Base-by-base conservation (phyloP, 352 stramenopile genomes). In the Phytophthora rubi region DNA sequence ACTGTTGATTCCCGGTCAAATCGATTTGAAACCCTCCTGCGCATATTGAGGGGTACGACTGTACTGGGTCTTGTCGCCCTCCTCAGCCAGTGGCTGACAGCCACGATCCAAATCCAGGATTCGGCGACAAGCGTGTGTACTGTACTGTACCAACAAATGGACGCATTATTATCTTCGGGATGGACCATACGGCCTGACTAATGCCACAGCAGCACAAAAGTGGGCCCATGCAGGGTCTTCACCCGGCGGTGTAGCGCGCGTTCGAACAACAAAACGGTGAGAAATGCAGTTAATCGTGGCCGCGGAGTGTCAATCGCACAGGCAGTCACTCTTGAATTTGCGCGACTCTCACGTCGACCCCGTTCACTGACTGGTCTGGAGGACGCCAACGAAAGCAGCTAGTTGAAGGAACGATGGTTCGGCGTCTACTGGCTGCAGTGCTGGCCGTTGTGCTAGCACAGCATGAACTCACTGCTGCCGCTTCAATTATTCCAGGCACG, bases 211-310 rank as follows among this genome's bases (percentile, higher is more conserved):
- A 21, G 54, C 49, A 30, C 45, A 69, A 53, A 69, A 69, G 53
- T 33, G 53, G 45, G 30, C 33, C 21, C 13, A 53, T 15, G 39
- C 35, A 52, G 56, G n/a, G 53, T 53, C 7, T 63, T 42, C 53
- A 47, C 26, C 42, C 33, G 23, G 23, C 35, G 35, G 8, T 44
- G 35, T 13, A 44, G 15, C 52, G 8, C 55, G 53, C 57, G 57
- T 71, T 71, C 56, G 62, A 64, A 70, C 62, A 70, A 70, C 54
- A 53, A 62, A 57, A 71, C 13, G 45, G 18, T 56, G 64, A 71
- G 64, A 66, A 60, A 71, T 26, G 64, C 42, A 49, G 16, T 59
- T 59, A 63, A 63, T 57, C 47, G 44, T 26, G 10, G 33, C 33
- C 33, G 33, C 32, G 32, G 13, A 39, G 33, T 39, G 33, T 39